A percentile compares a stretch with the other conserved stretches of the same genome.
These are phyloP conservation scores for Suillus cothurnatus DNA, from an alignment of 768 basidiomycete species.

Conservation along the genomic window DNA sequence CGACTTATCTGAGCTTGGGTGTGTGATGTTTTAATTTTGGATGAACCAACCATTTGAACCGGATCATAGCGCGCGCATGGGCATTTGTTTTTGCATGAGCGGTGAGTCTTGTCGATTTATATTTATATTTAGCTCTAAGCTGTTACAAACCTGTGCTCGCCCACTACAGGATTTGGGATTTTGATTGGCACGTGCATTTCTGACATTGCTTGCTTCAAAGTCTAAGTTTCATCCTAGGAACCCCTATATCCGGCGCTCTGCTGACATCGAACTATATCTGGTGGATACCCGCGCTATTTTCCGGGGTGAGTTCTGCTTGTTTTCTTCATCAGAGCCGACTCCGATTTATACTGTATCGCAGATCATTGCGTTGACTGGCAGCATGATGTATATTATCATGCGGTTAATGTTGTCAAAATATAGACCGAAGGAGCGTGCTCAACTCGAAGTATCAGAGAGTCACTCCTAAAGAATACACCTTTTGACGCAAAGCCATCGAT, in stretches of 20 bases:
- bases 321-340: not conserved
- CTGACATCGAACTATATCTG: constrained; percentile 53
- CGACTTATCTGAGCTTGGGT: constrained; percentile 54
- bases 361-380: not conserved
- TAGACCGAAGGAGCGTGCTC: not conserved
- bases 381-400: not conserved
- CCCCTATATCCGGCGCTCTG: constrained; percentile 61
- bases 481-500: not conserved
- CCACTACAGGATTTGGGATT: constrained; percentile 17
- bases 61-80: constrained; percentile 28
- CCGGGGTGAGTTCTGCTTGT: constrained; percentile 34
- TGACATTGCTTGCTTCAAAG: not conserved
- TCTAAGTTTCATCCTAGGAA: constrained; percentile 35
- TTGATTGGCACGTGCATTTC: constrained; percentile 23
- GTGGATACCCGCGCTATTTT: constrained; percentile 57
- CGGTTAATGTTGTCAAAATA: not conserved
- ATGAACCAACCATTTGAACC: not conserved
- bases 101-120: constrained; percentile 7
- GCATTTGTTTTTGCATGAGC: constrained; percentile 14
- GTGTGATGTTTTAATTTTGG: constrained; percentile 7
- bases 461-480: not conserved
- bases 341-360: not conserved
- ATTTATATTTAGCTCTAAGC: not conserved
- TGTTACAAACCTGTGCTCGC: not conserved
- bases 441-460: not conserved